Percentiles rank a stretch among this genome's conserved stretches.
Evolutionary conservation across 2,329 filamentous ascomycete species (phyloP).

Genomic region (Raffaelea deltoideospora): DNA sequence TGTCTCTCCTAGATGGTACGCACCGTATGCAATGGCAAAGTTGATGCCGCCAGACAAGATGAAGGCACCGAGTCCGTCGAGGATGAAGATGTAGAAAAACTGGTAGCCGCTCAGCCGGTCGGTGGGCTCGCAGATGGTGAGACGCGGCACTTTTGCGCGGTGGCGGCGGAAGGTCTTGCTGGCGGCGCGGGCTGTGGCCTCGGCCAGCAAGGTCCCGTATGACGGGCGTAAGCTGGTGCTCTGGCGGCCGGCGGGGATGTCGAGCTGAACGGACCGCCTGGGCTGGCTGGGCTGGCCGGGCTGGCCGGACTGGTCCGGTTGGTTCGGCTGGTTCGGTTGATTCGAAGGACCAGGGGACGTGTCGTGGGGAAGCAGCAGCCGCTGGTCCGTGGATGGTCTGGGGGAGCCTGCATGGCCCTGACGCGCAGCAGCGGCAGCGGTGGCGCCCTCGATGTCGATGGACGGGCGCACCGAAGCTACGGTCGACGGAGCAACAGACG

Average conservation of each 20-base stretch:
- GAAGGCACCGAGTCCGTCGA: slow-evolving; percentile 31
- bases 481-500: slow-evolving; percentile 8
- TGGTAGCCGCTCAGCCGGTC: slow-evolving; percentile 25
- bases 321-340: no score
- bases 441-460: slow-evolving; percentile 5
- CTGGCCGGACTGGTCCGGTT: no score
- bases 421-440: background rate
- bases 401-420: background rate
- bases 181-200: slow-evolving; percentile 6
- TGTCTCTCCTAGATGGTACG: slow-evolving; percentile 7
- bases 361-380: background rate
- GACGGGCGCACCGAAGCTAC: slow-evolving; percentile 7
- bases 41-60: slow-evolving; percentile 34
- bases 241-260: no score
- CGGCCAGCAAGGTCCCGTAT: slow-evolving; percentile 6
- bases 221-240: no score
- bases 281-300: no score
- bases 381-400: background rate
- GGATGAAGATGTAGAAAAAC: slow-evolving; percentile 30
- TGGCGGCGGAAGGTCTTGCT: slow-evolving; percentile 1
- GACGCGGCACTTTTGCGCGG: slow-evolving; percentile 5
- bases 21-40: slow-evolving; percentile 36
- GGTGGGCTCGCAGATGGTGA: slow-evolving; percentile 18
- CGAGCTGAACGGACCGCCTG: no score
- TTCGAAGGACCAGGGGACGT: no score